A percentile compares a stretch with the other conserved stretches of the same genome.
phyloP scores from a whole-genome alignment of 106 monocot species.

The Posidonia australis region DNA sequence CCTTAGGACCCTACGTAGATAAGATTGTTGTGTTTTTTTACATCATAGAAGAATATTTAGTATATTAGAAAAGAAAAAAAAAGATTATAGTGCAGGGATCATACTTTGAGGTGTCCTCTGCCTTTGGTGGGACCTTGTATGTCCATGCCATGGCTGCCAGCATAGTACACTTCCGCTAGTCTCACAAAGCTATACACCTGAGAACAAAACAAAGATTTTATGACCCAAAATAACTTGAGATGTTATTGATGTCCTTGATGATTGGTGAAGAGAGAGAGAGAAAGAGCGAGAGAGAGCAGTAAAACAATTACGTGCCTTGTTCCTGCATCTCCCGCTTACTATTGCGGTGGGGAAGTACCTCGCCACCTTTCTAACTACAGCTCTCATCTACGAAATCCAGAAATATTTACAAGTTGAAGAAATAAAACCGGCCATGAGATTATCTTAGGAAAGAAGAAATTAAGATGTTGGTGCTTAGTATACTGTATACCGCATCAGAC shows the following conservation, averaged over 20 bases:
- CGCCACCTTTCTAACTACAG: constrained; percentile 13
- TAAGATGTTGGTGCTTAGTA: not conserved
- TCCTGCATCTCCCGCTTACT: constrained; percentile 20
- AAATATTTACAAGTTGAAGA: not conserved
- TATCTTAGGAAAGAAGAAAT: too few relatives aligned
- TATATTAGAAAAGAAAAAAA: too few relatives aligned
- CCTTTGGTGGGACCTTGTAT: constrained; percentile 43
- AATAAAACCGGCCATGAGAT: too few relatives aligned
- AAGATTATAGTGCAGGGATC: too few relatives aligned
- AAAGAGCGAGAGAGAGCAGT: not conserved
- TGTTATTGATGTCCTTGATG: not conserved
- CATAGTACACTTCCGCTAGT: constrained; percentile 65
- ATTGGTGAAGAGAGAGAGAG: not conserved
- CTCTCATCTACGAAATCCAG: too few relatives aligned
- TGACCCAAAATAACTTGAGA: not conserved
- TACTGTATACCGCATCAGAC: constrained; percentile 26
- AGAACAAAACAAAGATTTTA: constrained; percentile 1
- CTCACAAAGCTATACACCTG: constrained; percentile 65
- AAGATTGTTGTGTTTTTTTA: not conserved
- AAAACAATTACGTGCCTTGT: constrained; percentile 14
- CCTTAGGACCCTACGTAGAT: not conserved
- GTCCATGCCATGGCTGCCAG: constrained; percentile 95
- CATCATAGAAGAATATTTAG: too few relatives aligned
- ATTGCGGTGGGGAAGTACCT: constrained; percentile 22
- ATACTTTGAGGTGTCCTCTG: not conserved